Evolutionary conservation across 139 green algal genomes (phyloP).

Genomic region (Micractinium sp.): DNA sequence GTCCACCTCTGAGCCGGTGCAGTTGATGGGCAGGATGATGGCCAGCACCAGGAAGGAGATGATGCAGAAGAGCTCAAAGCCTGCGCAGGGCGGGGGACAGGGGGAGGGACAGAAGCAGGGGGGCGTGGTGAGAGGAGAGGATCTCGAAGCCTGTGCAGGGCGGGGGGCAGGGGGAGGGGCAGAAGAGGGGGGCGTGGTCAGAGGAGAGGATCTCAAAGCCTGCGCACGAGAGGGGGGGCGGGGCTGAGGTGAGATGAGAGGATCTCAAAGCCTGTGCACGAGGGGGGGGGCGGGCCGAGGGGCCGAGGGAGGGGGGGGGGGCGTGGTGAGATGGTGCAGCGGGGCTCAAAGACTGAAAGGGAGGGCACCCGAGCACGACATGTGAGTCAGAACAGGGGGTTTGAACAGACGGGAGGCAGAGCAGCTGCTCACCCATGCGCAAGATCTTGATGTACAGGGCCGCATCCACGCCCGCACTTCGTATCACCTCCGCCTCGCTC

Average conservation of each 20-base stretch:
- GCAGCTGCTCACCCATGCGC: constrained; percentile 37
- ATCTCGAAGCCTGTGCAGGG: neutral
- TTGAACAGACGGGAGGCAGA: no score
- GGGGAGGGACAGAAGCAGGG: neutral
- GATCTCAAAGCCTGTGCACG: no score
- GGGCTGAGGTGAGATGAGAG: no score
- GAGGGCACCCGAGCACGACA: no score
- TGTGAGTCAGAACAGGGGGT: no score
- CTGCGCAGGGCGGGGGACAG: neutral
- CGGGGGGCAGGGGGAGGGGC: neutral
- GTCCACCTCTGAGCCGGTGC: constrained; percentile 30
- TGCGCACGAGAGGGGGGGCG: neutral
- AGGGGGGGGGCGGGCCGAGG: neutral
- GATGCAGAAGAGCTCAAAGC: neutral
- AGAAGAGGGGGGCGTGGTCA: no score
- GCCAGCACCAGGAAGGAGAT: constrained; percentile 13
- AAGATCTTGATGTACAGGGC: constrained; percentile 46
- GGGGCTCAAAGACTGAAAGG: no score
- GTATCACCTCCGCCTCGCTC: constrained; percentile 34
- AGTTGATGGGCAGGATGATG: constrained; percentile 49
- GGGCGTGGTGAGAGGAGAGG: no score
- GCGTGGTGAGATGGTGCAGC: no score
- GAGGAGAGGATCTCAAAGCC: neutral
- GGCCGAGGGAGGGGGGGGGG: no score
- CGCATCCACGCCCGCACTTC: constrained; percentile 28